These are phyloP conservation scores for Coemansia sp. DNA, from an alignment of 192 early-diverging fungal species.

Conservation along the genomic window DNA sequence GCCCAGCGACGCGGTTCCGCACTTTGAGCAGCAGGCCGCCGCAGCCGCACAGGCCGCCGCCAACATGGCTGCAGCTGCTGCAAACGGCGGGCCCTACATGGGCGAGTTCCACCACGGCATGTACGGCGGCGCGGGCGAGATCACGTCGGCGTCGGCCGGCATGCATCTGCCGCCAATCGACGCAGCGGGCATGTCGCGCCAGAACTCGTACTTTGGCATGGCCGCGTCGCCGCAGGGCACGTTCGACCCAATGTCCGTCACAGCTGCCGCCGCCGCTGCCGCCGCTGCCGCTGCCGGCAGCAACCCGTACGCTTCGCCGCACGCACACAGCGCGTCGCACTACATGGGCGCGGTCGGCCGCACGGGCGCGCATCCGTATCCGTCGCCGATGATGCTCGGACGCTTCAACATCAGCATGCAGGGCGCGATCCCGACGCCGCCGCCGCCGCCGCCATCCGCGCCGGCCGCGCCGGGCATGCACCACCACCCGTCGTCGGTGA, in stretches of 20 bases:
- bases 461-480: slow-evolving; percentile 9
- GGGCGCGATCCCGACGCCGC: slow-evolving; percentile 21
- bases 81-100: slow-evolving; percentile 26
- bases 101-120: slow-evolving; percentile 37
- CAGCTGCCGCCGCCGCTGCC: slow-evolving; percentile 34
- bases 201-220: slow-evolving; percentile 45
- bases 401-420: slow-evolving; percentile 33
- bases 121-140: slow-evolving; percentile 26
- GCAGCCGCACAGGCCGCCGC: slow-evolving; percentile 17
- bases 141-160: slow-evolving; percentile 18
- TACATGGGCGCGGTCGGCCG: slow-evolving; percentile 8
- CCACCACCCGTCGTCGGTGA: slow-evolving; percentile 3
- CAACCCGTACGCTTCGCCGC: slow-evolving; percentile 23
- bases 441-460: slow-evolving; percentile 8
- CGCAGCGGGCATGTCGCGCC: slow-evolving; percentile 18
- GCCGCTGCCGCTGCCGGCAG: slow-evolving; percentile 1
- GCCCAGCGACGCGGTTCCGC: neutral
- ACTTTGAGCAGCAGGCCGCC: slow-evolving; percentile 25
- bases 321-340: slow-evolving; percentile 9
- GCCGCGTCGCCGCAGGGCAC: slow-evolving; percentile 16
- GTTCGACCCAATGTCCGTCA: slow-evolving; percentile 40
- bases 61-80: slow-evolving; percentile 14
- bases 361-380: slow-evolving; percentile 22
- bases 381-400: slow-evolving; percentile 41
- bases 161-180: slow-evolving; percentile 47